phyloP scores from a whole-genome alignment of 371 early-diverging fungal genomes.

The Mucor mucedo region DNA sequence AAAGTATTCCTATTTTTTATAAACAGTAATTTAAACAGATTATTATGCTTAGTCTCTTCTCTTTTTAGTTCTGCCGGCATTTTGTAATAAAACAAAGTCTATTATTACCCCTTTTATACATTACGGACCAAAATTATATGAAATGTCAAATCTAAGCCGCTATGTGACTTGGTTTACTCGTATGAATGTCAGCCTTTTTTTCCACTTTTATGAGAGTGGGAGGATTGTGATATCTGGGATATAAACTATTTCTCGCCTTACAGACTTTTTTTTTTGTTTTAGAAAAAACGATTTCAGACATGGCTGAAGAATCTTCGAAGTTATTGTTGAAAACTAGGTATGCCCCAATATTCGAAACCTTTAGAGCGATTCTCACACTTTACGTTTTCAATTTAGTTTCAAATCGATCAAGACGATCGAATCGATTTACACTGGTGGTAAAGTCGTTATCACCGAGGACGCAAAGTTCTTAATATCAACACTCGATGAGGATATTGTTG shows the following conservation, averaged over 20 bases:
- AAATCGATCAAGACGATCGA: constrained; percentile 81
- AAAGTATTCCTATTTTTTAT: too few relatives aligned
- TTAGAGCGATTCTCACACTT: neutral
- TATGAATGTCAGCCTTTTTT: neutral
- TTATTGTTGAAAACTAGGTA: constrained; percentile 34
- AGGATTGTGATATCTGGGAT: neutral
- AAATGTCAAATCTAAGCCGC: neutral
- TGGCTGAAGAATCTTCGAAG: constrained; percentile 37
- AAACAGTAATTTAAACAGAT: too few relatives aligned
- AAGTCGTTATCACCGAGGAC: constrained; percentile 74
- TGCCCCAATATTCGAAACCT: neutral
- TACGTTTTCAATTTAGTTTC: constrained; percentile 54
- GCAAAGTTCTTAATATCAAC: constrained; percentile 77
- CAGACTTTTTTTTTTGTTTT: neutral
- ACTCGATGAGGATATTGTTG: constrained; percentile 83
- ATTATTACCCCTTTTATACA: too few relatives aligned
- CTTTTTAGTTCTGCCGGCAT: too few relatives aligned
- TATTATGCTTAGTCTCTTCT: too few relatives aligned
- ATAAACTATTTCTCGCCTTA: neutral
- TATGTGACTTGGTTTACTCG: neutral
- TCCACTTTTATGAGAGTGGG: too few relatives aligned
- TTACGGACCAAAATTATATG: too few relatives aligned
- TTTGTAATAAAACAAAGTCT: too few relatives aligned
- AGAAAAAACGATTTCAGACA: constrained; percentile 4
- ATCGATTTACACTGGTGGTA: constrained; percentile 94